Percentiles rank a stretch among this genome's conserved stretches.
phyloP scores from a whole-genome alignment of 2,329 filamentous ascomycete genomes.

The Cladorrhinum sp. region DNA sequence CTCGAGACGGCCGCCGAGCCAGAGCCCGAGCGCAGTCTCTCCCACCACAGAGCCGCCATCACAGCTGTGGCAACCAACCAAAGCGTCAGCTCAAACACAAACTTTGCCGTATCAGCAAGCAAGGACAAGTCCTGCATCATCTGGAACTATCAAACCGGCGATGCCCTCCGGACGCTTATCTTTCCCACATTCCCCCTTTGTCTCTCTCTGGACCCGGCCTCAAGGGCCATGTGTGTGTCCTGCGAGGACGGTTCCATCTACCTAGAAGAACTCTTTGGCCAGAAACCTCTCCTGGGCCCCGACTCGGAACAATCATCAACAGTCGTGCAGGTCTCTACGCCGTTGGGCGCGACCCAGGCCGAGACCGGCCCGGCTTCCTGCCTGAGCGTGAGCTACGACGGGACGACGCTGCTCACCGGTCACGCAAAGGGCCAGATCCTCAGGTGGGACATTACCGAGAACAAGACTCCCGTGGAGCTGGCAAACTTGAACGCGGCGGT shows the following conservation, averaged over 20 bases:
- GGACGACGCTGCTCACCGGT: slow-evolving; percentile 74
- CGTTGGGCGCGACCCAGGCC: slow-evolving; percentile 56
- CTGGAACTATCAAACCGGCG: slow-evolving; percentile 86
- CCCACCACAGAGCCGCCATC: slow-evolving; percentile 72
- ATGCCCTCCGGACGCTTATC: slow-evolving; percentile 75
- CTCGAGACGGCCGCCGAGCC: slow-evolving; percentile 51
- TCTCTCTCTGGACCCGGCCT: slow-evolving; percentile 74
- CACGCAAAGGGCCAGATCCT: slow-evolving; percentile 77
- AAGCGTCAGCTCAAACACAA: slow-evolving; percentile 65
- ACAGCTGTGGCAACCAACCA: slow-evolving; percentile 63
- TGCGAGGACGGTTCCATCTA: slow-evolving; percentile 80
- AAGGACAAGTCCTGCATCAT: slow-evolving; percentile 85
- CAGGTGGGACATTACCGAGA: slow-evolving; percentile 74
- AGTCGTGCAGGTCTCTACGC: slow-evolving; percentile 53
- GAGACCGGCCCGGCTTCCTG: slow-evolving; percentile 66
- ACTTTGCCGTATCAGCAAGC: slow-evolving; percentile 79
- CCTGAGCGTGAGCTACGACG: slow-evolving; percentile 76
- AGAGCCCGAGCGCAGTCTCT: slow-evolving; percentile 74
- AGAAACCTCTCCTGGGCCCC: slow-evolving; percentile 53
- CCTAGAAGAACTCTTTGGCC: slow-evolving; percentile 67
- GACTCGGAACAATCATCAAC: slow-evolving; percentile 54
- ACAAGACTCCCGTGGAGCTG: slow-evolving; percentile 64
- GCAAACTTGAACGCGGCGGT: slow-evolving; percentile 75
- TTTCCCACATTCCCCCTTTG: slow-evolving; percentile 72
- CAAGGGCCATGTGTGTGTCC: slow-evolving; percentile 77